phyloP scores from a whole-genome alignment of 2,329 filamentous ascomycete genomes.

The Microdochium paspali region DNA sequence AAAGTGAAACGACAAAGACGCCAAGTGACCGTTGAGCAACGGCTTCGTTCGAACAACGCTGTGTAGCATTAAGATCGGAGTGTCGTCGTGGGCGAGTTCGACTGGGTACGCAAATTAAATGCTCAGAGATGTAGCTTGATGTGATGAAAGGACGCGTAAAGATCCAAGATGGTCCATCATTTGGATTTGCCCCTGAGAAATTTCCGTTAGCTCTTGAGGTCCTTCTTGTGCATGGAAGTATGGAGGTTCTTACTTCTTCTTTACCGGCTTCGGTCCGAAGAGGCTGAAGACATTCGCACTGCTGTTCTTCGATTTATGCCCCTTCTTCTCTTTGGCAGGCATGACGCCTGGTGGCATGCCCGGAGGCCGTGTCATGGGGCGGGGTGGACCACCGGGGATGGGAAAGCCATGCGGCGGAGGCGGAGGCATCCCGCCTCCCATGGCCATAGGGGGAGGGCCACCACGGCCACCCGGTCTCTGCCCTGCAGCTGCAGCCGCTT shows the following conservation, averaged over 20 bases:
- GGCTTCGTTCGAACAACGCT: too few relatives aligned
- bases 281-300: neutral
- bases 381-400: neutral
- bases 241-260: neutral
- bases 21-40: too few relatives aligned
- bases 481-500: conserved; percentile 1
- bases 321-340: neutral
- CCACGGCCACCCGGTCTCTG: neutral
- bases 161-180: neutral
- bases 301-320: neutral
- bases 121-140: too few relatives aligned
- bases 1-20: too few relatives aligned
- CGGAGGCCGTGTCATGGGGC: neutral
- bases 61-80: too few relatives aligned
- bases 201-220: neutral
- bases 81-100: too few relatives aligned
- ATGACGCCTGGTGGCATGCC: neutral
- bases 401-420: conserved; percentile 1
- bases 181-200: neutral
- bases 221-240: neutral
- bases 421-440: neutral
- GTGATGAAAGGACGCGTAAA: too few relatives aligned
- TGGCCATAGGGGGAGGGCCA: neutral
- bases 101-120: too few relatives aligned
- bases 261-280: neutral